phyloP scores from a whole-genome alignment of 495 filamentous ascomycete species.

The Venustampulla echinocandica region DNA sequence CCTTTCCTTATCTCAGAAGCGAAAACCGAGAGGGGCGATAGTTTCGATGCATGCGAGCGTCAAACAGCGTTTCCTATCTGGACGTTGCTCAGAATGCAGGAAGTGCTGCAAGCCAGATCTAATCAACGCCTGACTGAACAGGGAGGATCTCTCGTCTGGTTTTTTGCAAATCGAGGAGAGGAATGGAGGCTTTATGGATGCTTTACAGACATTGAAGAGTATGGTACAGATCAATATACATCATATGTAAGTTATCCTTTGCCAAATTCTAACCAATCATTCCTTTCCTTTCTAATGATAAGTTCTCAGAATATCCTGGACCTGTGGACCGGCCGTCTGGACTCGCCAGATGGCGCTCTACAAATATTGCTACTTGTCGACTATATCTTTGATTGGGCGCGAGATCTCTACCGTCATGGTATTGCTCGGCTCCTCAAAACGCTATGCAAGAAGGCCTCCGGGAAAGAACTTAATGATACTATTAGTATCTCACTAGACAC shows the following conservation, averaged over 20 bases:
- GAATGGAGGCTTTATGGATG: slow-evolving; percentile 16
- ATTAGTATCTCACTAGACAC: slow-evolving; percentile 3
- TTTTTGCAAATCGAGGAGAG: slow-evolving; percentile 18
- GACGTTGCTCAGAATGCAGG: slow-evolving; percentile 9
- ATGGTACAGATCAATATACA: slow-evolving; percentile 3
- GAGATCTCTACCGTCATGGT: slow-evolving; percentile 22
- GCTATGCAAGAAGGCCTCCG: not conserved
- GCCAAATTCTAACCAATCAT: not conserved
- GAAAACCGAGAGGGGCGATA: slow-evolving; percentile 4
- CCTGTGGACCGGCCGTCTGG: slow-evolving; percentile 22
- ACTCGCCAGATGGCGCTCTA: slow-evolving; percentile 20
- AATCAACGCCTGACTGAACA: not conserved
- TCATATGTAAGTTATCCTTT: not conserved
- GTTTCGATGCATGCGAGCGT: slow-evolving; percentile 6
- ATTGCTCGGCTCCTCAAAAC: slow-evolving; percentile 1
- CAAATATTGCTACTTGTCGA: slow-evolving; percentile 27
- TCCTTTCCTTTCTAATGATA: not conserved
- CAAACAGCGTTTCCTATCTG: slow-evolving; percentile 24
- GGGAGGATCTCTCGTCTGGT: slow-evolving; percentile 21
- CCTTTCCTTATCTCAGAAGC: slow-evolving; percentile 6
- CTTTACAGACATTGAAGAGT: not conserved
- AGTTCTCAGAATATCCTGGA: slow-evolving; percentile 11
- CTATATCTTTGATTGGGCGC: slow-evolving; percentile 29
- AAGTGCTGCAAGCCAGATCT: slow-evolving; percentile 4
- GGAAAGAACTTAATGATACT: slow-evolving; percentile 4